These are phyloP conservation scores for Neurospora terricola DNA, from an alignment of 495 filamentous ascomycete species.

Conservation along the genomic window DNA sequence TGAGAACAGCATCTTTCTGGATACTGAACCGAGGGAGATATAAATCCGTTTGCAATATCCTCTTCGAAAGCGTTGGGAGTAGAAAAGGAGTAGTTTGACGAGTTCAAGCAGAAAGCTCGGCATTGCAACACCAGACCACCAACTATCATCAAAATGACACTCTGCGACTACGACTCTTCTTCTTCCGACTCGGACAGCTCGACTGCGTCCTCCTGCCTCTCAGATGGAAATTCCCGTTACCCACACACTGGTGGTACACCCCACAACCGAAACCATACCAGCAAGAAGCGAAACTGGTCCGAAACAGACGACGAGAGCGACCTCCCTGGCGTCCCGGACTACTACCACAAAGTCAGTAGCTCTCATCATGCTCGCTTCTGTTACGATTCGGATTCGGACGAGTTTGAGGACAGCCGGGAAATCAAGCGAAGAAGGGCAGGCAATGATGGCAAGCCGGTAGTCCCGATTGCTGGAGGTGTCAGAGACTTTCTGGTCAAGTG, in stretches of 20 bases:
- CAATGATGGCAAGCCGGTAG: not conserved
- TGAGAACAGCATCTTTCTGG: not conserved
- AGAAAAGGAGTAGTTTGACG: no score
- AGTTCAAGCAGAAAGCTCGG: not conserved
- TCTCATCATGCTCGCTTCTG: not conserved
- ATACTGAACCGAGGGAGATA: not conserved
- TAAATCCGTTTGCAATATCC: not conserved
- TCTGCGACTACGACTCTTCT: not conserved
- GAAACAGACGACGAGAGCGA: not conserved
- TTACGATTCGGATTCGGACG: not conserved
- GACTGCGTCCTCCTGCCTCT: not conserved
- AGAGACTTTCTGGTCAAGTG: not conserved
- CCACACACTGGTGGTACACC: not conserved
- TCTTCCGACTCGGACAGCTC: not conserved
- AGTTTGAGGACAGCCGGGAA: not conserved
- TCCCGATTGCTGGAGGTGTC: not conserved
- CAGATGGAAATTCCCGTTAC: not conserved
- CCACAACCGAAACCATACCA: not conserved
- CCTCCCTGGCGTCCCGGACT: not conserved
- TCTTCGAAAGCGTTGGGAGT: not conserved
- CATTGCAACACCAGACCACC: not conserved
- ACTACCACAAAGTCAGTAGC: not conserved
- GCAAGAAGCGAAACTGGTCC: not conserved
- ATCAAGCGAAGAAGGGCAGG: not conserved
- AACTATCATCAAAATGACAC: not conserved